Conservation (phyloP, 179 eudicot genomes). For the Amaranthus tricolor region DNA sequence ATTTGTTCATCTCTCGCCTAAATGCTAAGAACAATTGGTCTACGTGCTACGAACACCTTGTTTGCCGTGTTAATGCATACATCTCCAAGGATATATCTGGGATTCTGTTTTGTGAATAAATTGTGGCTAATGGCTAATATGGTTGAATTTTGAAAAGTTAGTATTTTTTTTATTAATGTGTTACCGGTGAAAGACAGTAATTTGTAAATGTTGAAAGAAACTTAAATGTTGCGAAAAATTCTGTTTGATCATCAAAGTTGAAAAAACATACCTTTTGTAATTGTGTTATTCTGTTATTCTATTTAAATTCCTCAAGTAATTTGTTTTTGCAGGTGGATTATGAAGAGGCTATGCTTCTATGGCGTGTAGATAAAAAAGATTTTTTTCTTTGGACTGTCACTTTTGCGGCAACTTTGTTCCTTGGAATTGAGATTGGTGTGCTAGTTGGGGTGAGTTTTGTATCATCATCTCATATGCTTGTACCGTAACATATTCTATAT, state of each 20-base stretch:
- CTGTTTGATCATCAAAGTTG: too few relatives aligned
- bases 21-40: background rate
- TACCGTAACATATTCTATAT: background rate
- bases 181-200: too few relatives aligned
- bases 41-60: too few relatives aligned
- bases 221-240: too few relatives aligned
- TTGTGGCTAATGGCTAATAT: background rate
- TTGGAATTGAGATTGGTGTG: slow-evolving; percentile 97
- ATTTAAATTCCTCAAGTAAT: background rate
- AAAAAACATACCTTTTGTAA: too few relatives aligned
- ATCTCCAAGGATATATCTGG: background rate
- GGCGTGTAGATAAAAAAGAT: slow-evolving; percentile 92
- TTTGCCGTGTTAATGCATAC: slow-evolving; percentile 2
- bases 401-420: slow-evolving; percentile 63
- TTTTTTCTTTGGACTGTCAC: slow-evolving; percentile 88
- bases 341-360: slow-evolving; percentile 79
- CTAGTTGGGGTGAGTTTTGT: slow-evolving; percentile 77
- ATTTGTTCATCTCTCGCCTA: background rate
- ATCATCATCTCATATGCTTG: background rate
- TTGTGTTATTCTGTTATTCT: background rate
- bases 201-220: too few relatives aligned
- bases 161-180: too few relatives aligned
- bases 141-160: background rate
- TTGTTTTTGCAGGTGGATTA: slow-evolving; percentile 75
- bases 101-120: background rate